Base-by-base conservation (phyloP, 768 basidiomycete species). In the Rickenella mellea region DNA sequence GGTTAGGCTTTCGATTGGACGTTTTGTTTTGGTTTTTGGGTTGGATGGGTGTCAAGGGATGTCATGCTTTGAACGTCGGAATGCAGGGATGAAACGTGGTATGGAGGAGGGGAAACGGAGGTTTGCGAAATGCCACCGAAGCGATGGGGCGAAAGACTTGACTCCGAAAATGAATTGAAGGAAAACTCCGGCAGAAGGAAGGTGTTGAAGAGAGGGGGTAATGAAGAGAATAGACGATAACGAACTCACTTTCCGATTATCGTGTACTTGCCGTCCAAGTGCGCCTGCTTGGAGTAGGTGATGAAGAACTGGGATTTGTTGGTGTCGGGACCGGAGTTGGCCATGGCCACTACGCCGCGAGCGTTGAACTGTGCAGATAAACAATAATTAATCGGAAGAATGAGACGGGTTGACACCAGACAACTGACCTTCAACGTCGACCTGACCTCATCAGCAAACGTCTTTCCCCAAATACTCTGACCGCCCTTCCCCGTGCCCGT, bases 301-400 rank as follows among this genome's bases (percentile, higher is more conserved):
- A 92, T 72, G 58, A 90, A 90, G 59, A 90, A 90, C 57, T 91
- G 86, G 32, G 71, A 83, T 63, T 94, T 97, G 68, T 97, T 99
- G 26, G 85, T 78, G 58, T 96, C 89, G 8, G 81, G 80, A 1
- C 96, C 96, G 6, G 88, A 83, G 63, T 98, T 99, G 42, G 96
- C 96, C 93, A 98, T 98, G 22, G 96, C 96, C 12, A 98, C 82
- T 50, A 97, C 73, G 14, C 96, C 96, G 47, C 96, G 79, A 40
- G 80, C 69, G 61, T 97, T 97, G 68, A 99, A 98, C 94, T 98
- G 56, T 20, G 20, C 37, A 20, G 10, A 7, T 5, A 20, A 40
- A 31, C 42, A 35, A 47, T 50, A 52, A 51, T 51, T 58, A 51
- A 59, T 52, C 48, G 52, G 28, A 41, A 42, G 25, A 36, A 15